Base-by-base conservation (phyloP, 352 stramenopile species). In the Phytophthora boehmeriae region DNA sequence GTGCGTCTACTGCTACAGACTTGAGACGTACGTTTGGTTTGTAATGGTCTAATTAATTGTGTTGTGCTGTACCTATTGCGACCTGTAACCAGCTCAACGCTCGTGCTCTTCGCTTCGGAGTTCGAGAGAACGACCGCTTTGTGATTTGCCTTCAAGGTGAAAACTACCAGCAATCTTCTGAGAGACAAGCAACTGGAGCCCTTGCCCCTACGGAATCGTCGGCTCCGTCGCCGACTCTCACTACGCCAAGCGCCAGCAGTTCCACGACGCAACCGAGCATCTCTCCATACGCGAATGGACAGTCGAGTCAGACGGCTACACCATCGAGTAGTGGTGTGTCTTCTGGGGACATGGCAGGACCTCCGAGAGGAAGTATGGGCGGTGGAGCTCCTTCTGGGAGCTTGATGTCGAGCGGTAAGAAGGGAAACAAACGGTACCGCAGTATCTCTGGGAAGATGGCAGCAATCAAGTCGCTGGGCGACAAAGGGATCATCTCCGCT, bases 391-490 rank as follows among this genome's bases (percentile, higher is more conserved):
- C 64, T 1, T 75, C 65, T 16, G 71, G 59, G 9, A 50, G 56
- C 10, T 49, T 80, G 14, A 67, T 76, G 35, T 63, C 54, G 16
- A 71, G 58, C 22, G 70, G 75, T 16, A 90, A 86, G 66, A 90
- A 88, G 59, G 76, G 74, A 43, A 86, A 61, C 64, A 92, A 92
- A 50, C 80, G 83, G 16, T 87, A 87, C 50, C 80, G 83, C 36
- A 92, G 83, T 54, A 89, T 92, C 47, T 89, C 78, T 1, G 74
- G 84, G 30, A 93, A 93, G 48, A 93, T 93, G 84, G 84, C 82
- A 51, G 84, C 82, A 14, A 93, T 93, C 66, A 93, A 93, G 62
- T 84, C 80, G 50, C 57, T 93, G 2, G 73, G 80, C 3, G 81
- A 91, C 55, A 89, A 89, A 27, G 84, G 84, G 1, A 38, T 93